phyloP scores from a whole-genome alignment of 176 grass and related monocot species.

The Musa troglodytarum region DNA sequence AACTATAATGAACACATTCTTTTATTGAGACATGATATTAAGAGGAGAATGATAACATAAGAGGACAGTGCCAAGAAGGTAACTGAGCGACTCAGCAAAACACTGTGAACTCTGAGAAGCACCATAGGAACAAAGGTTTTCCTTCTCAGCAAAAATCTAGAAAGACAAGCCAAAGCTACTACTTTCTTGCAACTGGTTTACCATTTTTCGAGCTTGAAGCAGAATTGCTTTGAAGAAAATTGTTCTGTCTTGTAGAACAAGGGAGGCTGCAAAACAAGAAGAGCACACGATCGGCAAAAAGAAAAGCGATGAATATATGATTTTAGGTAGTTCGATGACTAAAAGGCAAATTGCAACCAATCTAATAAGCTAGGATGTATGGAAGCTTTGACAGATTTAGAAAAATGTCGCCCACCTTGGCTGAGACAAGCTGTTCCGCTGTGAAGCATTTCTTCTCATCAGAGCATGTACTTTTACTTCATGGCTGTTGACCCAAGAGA shows the following conservation, averaged over 20 bases:
- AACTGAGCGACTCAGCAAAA: not conserved
- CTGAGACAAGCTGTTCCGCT: constrained; percentile 5
- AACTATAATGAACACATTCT: too few species aligned
- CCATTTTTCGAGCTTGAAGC: not conserved
- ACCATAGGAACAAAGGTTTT: not conserved
- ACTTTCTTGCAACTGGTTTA: not conserved
- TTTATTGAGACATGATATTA: too few species aligned
- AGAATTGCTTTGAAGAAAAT: not conserved
- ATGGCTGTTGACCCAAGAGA: constrained; percentile 13
- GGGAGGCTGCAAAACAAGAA: constrained; percentile 1
- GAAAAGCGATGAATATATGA: not conserved
- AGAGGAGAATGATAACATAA: too few species aligned
- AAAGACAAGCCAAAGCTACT: not conserved
- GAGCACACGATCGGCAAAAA: not conserved
- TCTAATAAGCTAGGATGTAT: not conserved
- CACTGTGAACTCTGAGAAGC: not conserved
- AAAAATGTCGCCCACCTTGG: constrained; percentile 11
- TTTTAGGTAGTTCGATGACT: not conserved
- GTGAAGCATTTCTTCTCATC: constrained; percentile 25
- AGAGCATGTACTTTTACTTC: constrained; percentile 26
- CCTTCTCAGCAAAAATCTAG: not conserved
- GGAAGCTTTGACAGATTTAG: not conserved
- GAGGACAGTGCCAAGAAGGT: too few species aligned
- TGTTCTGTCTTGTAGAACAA: not conserved
- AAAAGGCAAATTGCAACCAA: not conserved